These are phyloP conservation scores for Solanum phureja DNA, from an alignment of 257 asterid genomes.

Conservation along the genomic window DNA sequence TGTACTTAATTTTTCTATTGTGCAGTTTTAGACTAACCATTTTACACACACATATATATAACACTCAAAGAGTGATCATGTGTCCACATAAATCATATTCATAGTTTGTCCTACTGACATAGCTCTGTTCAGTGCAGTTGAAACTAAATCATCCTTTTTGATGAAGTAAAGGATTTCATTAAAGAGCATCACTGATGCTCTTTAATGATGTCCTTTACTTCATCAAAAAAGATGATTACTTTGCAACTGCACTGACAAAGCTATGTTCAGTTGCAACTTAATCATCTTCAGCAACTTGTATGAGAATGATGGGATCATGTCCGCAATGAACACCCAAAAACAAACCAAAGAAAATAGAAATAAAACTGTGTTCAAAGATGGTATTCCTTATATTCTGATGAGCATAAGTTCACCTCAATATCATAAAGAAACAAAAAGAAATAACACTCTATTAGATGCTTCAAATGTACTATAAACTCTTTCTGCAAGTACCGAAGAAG, in stretches of 20 bases:
- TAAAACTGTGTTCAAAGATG: not conserved
- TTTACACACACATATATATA: not conserved
- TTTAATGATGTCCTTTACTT: no score
- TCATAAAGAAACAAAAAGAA: not conserved
- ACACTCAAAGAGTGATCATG: not conserved
- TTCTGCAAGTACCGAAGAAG: not conserved
- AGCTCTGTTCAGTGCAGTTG: not conserved
- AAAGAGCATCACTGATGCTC: no score
- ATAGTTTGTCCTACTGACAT: not conserved
- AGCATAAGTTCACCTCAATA: not conserved
- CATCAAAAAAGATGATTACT: no score
- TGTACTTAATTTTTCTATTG: not conserved
- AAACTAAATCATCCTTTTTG: no score
- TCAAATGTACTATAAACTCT: not conserved
- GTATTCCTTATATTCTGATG: not conserved
- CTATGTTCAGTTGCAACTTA: not conserved
- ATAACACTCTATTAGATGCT: not conserved
- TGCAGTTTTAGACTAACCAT: not conserved
- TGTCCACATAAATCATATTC: not conserved
- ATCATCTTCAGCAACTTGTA: not conserved
- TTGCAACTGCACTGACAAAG: no score
- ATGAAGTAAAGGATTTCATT: no score
- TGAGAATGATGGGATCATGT: not conserved
- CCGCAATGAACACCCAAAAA: not conserved
- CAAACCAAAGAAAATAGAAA: not conserved